Base-by-base conservation (phyloP, 768 basidiomycete genomes). In the Termitomyces sp. region DNA sequence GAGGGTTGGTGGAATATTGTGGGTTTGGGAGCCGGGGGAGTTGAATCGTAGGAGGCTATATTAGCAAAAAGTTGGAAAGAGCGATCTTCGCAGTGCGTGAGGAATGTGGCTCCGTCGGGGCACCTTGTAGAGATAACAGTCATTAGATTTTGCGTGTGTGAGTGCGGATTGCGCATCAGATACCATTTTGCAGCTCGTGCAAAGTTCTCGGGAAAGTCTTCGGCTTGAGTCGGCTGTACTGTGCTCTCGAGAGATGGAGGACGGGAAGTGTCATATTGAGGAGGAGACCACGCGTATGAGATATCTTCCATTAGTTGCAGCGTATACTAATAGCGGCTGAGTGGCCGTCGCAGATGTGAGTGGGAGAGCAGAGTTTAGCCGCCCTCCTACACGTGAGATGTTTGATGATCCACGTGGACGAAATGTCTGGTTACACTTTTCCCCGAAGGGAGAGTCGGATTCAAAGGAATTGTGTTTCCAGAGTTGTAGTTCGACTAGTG, bases 11-110 rank as follows among this genome's bases (percentile, higher is more conserved):
- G 54, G 38, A 84, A 69, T 15, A 17, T 38, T 38, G 37, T 38
- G 43, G 66, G 63, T 30, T 64, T 61, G 45, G 58, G 23, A 41
- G 69, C 67, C 15, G 3, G 2, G 9, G 23, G 8, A 21, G 23
- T 12, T 31, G 31, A 75, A 58, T 17, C 35, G 35, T 37, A 3
- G 12, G 35, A 37, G 3, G 12, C 12, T 38, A 7, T 6, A 12
- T 15, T 38, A 6, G 37, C 17, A 44, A 82, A 80, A 23, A 83
- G 62, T 42, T 86, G 82, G 43, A 91, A 78, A 0, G 78, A 74
- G 23, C 86, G 71, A 61, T 91, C 83, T 68, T 96, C 92, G 61
- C 84, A 86, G 38, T 87, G 83, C 0, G 81, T 74, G 11, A 96
- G 75, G 0, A 86, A 70, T 14, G 75, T 76, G 3, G 85, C 82